Percentiles rank a stretch among this genome's conserved stretches.
phyloP scores from a whole-genome alignment of 2,329 filamentous ascomycete genomes.

The Raffaelea deltoideospora region DNA sequence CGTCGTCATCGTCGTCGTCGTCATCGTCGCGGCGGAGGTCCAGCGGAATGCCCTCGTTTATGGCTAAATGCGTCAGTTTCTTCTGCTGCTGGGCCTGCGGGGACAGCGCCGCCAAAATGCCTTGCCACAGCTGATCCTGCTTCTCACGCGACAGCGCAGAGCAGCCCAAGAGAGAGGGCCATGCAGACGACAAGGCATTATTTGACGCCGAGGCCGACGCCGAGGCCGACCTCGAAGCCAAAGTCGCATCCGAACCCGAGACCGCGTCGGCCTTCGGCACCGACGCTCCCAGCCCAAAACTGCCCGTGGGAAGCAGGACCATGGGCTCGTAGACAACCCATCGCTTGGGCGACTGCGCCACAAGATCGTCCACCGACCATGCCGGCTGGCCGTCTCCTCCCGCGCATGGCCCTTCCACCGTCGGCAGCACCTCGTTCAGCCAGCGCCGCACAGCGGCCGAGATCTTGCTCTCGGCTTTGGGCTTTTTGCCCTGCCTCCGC shows the following conservation, averaged over 20 bases:
- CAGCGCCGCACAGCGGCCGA: constrained; percentile 20
- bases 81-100: constrained; percentile 15
- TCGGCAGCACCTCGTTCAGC: constrained; percentile 10
- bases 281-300: constrained; percentile 31
- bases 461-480: constrained; percentile 21
- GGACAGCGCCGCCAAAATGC: constrained; percentile 32
- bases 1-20: constrained; percentile 19
- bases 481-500: constrained; percentile 7
- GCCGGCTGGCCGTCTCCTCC: neutral
- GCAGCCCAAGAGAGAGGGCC: constrained; percentile 23
- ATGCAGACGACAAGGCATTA: no score
- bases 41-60: constrained; percentile 47
- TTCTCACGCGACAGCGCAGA: constrained; percentile 11
- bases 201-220: constrained; percentile 5
- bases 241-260: no score
- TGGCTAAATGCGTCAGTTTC: constrained; percentile 44
- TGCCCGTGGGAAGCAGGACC: constrained; percentile 42
- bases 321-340: constrained; percentile 48
- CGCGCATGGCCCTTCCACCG: neutral
- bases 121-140: constrained; percentile 26
- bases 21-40: constrained; percentile 11
- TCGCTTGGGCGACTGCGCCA: constrained; percentile 33
- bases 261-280: no score
- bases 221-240: no score
- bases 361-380: constrained; percentile 12